A percentile compares a stretch with the other conserved stretches of the same genome.
Conservation (phyloP, 2,329 filamentous ascomycete species). For the Aspergillus quadrilineatus region DNA sequence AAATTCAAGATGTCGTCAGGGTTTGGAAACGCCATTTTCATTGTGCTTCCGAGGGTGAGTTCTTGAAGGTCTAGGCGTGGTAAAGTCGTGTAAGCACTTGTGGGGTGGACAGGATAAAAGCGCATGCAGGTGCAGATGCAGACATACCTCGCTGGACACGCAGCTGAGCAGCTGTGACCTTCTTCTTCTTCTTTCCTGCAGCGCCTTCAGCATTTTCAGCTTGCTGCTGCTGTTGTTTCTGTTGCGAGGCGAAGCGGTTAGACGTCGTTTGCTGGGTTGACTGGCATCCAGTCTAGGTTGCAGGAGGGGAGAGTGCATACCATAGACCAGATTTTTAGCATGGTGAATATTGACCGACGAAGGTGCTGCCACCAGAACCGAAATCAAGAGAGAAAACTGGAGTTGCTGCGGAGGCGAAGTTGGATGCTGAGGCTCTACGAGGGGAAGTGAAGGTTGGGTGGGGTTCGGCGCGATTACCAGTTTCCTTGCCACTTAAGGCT, state of each 20-base stretch:
- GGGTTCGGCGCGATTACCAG: not conserved
- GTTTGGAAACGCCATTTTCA: slow-evolving; percentile 58
- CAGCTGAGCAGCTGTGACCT: slow-evolving; percentile 93
- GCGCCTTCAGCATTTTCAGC: slow-evolving; percentile 87
- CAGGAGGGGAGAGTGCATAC: slow-evolving; percentile 51
- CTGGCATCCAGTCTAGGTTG: not conserved
- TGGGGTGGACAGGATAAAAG: not conserved
- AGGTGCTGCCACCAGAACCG: not conserved
- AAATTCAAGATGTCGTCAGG: slow-evolving; percentile 60
- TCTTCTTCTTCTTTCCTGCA: slow-evolving; percentile 86
- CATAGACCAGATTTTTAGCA: slow-evolving; percentile 99
- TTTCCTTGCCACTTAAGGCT: slow-evolving; percentile 8
- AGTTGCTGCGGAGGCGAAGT: not conserved
- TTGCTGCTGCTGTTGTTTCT: slow-evolving; percentile 85
- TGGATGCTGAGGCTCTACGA: slow-evolving; percentile 4
- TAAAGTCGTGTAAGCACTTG: not conserved
- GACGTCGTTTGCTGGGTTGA: not conserved
- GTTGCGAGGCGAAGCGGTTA: not conserved
- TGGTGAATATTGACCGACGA: slow-evolving; percentile 50
- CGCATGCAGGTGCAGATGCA: not conserved
- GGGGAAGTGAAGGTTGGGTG: slow-evolving; percentile 4
- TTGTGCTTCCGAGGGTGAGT: slow-evolving; percentile 53
- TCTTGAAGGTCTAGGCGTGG: slow-evolving; percentile 47
- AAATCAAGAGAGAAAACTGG: not conserved
- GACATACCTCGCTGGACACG: slow-evolving; percentile 87